Percentiles rank a stretch among this genome's conserved stretches.
Conservation (phyloP, 2,329 filamentous ascomycete species). For the Apiospora kogelbergensis region DNA sequence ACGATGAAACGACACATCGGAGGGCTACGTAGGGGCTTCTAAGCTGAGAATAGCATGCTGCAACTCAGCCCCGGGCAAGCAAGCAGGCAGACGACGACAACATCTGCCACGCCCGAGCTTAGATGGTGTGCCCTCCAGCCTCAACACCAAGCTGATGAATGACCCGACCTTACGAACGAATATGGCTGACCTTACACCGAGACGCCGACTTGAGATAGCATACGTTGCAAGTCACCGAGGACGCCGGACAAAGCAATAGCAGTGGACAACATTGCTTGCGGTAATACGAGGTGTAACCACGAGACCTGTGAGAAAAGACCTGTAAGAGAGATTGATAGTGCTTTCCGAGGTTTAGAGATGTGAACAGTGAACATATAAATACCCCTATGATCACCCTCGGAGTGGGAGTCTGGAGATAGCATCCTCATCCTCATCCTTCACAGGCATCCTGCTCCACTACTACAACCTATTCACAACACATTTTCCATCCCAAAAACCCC, state of each 20-base stretch:
- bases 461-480: neutral
- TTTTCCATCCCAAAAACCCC: neutral
- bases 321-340: neutral
- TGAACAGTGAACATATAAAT: neutral
- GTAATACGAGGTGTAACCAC: neutral
- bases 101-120: neutral
- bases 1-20: neutral
- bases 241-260: neutral
- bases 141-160: neutral
- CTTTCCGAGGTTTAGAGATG: neutral
- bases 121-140: neutral
- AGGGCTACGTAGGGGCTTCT: neutral
- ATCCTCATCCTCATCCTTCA: neutral
- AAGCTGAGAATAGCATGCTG: conserved; percentile 2
- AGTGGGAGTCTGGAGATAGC: neutral
- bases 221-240: neutral
- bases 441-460: neutral
- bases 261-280: neutral
- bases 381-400: neutral
- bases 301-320: too few species aligned
- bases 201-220: neutral
- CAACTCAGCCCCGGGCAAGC: neutral
- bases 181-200: neutral
- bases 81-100: neutral
- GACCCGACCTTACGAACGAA: neutral